Conservation (phyloP, 2,329 filamentous ascomycete species). For the Ophiosphaerella herpotricha region DNA sequence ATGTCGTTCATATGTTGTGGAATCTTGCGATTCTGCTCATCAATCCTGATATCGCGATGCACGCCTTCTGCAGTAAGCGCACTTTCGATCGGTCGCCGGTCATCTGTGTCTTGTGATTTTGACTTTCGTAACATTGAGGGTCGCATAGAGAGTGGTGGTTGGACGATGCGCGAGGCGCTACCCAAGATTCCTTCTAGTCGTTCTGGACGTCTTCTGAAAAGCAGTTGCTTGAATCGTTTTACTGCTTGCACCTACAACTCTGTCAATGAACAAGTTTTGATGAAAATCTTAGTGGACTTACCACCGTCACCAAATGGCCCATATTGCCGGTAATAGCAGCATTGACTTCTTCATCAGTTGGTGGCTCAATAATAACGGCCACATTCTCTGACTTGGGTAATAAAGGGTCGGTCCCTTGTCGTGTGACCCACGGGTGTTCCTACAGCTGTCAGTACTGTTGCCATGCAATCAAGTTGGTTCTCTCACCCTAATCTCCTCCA, state of each 20-base stretch:
- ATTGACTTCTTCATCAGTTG: slow-evolving; percentile 88
- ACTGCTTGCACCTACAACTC: slow-evolving; percentile 79
- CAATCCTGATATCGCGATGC: slow-evolving; percentile 52
- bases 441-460: slow-evolving; percentile 46
- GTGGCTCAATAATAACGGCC: slow-evolving; percentile 75
- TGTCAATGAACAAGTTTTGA: neutral
- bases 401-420: slow-evolving; percentile 74
- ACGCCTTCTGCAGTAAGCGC: slow-evolving; percentile 60
- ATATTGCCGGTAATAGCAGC: slow-evolving; percentile 90
- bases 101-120: slow-evolving; percentile 57
- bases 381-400: slow-evolving; percentile 86
- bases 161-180: slow-evolving; percentile 61
- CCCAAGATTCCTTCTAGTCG: slow-evolving; percentile 65
- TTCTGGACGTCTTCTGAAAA: slow-evolving; percentile 61
- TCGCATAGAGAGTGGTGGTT: slow-evolving; percentile 60
- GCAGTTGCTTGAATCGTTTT: slow-evolving; percentile 79
- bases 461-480: neutral
- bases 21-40: slow-evolving; percentile 31
- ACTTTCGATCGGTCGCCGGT: slow-evolving; percentile 55
- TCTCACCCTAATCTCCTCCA: slow-evolving; percentile 79
- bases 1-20: slow-evolving; percentile 27
- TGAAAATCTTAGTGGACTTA: slow-evolving; percentile 45
- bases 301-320: slow-evolving; percentile 81
- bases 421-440: slow-evolving; percentile 94
- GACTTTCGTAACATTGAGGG: slow-evolving; percentile 48